Evolutionary conservation across 306 rosid species (phyloP).

Genomic region (Citrullus colocynthis): DNA sequence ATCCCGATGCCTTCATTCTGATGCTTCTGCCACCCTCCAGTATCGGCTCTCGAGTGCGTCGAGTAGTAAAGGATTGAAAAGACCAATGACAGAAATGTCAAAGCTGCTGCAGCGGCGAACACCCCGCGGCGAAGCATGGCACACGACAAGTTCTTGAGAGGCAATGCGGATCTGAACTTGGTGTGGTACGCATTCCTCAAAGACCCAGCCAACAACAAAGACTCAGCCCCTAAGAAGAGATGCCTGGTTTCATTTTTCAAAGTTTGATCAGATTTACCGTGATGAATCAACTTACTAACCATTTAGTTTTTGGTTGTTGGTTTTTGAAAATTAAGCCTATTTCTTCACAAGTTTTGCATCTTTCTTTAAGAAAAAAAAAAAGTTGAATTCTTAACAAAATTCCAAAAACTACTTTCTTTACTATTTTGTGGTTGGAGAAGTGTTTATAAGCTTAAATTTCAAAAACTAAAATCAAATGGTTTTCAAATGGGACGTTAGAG

Average conservation of each 20-base stretch:
- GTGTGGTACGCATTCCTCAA: slow-evolving; percentile 93
- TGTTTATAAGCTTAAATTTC: too few species aligned
- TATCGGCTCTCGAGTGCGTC: slow-evolving; percentile 66
- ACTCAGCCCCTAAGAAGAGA: slow-evolving; percentile 77
- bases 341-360: too few species aligned
- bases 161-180: slow-evolving; percentile 31
- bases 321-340: too few species aligned
- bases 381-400: too few species aligned
- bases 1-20: slow-evolving; percentile 63
- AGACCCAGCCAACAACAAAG: slow-evolving; percentile 85
- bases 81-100: slow-evolving; percentile 61
- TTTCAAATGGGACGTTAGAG: background rate
- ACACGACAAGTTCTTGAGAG: slow-evolving; percentile 35
- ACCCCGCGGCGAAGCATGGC: slow-evolving; percentile 83
- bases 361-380: too few species aligned
- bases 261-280: background rate
- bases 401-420: too few species aligned
- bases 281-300: background rate
- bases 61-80: slow-evolving; percentile 59
- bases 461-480: too few species aligned
- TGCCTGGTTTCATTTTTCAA: slow-evolving; percentile 26
- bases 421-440: too few species aligned
- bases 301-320: too few species aligned
- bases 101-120: slow-evolving; percentile 83
- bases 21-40: slow-evolving; percentile 94